Percentiles rank a stretch among this genome's conserved stretches.
phyloP scores from a whole-genome alignment of 179 eudicot genomes.

The Spinacia oleracea region DNA sequence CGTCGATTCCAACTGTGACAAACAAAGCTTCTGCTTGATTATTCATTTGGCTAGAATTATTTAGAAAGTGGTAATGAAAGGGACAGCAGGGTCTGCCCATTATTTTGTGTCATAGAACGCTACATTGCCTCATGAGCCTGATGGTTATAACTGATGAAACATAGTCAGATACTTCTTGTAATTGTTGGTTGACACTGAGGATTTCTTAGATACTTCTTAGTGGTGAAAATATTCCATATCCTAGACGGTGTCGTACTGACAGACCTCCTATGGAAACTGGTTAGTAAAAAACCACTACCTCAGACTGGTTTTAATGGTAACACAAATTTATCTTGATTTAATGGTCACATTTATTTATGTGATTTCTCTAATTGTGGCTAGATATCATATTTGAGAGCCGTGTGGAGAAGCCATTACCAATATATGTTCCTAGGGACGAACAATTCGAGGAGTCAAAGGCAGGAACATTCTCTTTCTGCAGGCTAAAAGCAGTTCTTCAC shows the following conservation, averaged over 20 bases:
- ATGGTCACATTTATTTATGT: neutral
- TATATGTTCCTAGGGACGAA: conserved; percentile 92
- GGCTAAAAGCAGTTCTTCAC: conserved; percentile 81
- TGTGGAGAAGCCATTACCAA: conserved; percentile 87
- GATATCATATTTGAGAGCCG: conserved; percentile 72
- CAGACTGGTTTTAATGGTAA: too few species aligned
- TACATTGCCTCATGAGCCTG: neutral
- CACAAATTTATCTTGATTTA: neutral
- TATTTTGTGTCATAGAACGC: neutral
- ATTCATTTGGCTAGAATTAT: too few species aligned
- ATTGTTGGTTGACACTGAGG: neutral
- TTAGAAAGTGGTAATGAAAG: too few species aligned
- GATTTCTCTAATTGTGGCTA: conserved; percentile 16
- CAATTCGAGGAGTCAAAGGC: conserved; percentile 85
- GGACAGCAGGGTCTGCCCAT: neutral
- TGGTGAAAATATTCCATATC: conserved; percentile 70
- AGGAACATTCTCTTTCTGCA: conserved; percentile 65
- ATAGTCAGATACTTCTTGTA: neutral
- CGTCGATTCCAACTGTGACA: too few species aligned
- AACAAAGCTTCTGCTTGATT: too few species aligned
- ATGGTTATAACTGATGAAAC: neutral
- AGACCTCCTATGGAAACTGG: conserved; percentile 64
- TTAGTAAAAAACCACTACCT: conserved; percentile 21
- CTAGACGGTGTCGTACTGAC: conserved; percentile 95
- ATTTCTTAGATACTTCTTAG: conserved; percentile 45